Evolutionary conservation across 1,284 basidiomycete genomes (phyloP), one percentile per base, ranked within the genome.

Genomic region (Gomphus bonarii): DNA sequence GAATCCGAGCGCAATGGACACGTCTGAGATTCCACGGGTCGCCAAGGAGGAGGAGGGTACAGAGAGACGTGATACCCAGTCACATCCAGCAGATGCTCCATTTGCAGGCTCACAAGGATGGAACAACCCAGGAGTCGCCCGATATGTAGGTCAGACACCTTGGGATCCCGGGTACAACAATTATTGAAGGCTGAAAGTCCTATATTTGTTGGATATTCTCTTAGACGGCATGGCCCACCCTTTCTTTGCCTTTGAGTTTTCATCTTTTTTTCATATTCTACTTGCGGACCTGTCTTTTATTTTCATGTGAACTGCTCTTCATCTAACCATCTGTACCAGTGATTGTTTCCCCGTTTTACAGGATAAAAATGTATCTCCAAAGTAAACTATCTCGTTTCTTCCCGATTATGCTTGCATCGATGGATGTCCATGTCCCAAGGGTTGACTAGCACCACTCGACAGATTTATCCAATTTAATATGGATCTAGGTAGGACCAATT

Each of bases 121-220:
- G 54, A 44, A 9, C 10, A 28, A 46, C 18, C 22, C 43, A 16
- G 44, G 44, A 3, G 30, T 48, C 7, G 22, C 46, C 6, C 54
- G 54, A 42, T 55, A 31, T 47, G 11, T 44, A 16, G 36, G 28
- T 11, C 54, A 55, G 18, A 12, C 46, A 28, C 43, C 43, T n/a
- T 55, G 54, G 54, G 31, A 55, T 33, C n/a, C 44, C 31, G 44
- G 54, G 16, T 55, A 22, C 44, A 47, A 20, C 11, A 47, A 33
- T 5, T 55, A 55, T 38, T 55, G 30, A 54, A n/a, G 11, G 16
- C 2, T 40, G 38, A 14, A 40, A 7, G 43, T 28, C 33, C 25
- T 38, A 5, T 36, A 33, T 35, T 40, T 16, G 14, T 16, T 31
- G 48, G 11, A 31, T 49, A 30, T 49, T 38, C 38, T 31, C 30